A percentile compares a stretch with the other conserved stretches of the same genome.
Evolutionary conservation across 73 alveolate species (phyloP).

Genomic region (Breviolum minutum): DNA sequence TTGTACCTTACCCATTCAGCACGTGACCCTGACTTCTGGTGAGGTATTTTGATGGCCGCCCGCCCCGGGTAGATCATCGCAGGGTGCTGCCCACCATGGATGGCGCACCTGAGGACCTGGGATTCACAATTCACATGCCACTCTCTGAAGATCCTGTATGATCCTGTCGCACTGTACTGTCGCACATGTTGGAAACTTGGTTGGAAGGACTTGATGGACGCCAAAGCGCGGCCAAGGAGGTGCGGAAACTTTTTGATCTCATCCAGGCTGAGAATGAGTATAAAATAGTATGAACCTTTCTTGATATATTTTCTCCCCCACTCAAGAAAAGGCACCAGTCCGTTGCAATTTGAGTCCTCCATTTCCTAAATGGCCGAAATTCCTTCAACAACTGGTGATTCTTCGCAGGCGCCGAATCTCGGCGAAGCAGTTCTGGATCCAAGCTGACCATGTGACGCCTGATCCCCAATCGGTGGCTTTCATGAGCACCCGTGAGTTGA

Average conservation of each 20-base stretch:
- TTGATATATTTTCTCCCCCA: too few relatives aligned
- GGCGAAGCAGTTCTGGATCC: slow-evolving; percentile 65
- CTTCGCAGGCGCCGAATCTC: slow-evolving; percentile 53
- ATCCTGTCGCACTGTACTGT: background rate
- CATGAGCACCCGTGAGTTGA: slow-evolving; percentile 75
- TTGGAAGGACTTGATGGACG: slow-evolving; percentile 53
- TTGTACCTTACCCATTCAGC: too few relatives aligned
- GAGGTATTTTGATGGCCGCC: slow-evolving; percentile 79
- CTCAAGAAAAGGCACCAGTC: too few relatives aligned
- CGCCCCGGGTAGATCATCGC: slow-evolving; percentile 36
- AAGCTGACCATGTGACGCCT: slow-evolving; percentile 80
- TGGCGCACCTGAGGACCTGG: slow-evolving; percentile 68
- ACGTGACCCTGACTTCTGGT: background rate
- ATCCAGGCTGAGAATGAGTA: too few relatives aligned
- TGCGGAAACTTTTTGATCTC: background rate
- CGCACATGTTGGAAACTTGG: background rate
- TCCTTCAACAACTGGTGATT: background rate
- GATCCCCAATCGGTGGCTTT: slow-evolving; percentile 60
- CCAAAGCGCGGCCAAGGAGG: slow-evolving; percentile 1
- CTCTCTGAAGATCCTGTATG: background rate
- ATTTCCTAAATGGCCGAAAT: background rate
- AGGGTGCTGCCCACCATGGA: slow-evolving; percentile 45
- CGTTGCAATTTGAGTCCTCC: too few relatives aligned
- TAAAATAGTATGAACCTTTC: too few relatives aligned
- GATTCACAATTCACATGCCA: background rate